Evolutionary conservation across 2,329 filamentous ascomycete genomes (phyloP).

Genomic region (Fusarium sp.): DNA sequence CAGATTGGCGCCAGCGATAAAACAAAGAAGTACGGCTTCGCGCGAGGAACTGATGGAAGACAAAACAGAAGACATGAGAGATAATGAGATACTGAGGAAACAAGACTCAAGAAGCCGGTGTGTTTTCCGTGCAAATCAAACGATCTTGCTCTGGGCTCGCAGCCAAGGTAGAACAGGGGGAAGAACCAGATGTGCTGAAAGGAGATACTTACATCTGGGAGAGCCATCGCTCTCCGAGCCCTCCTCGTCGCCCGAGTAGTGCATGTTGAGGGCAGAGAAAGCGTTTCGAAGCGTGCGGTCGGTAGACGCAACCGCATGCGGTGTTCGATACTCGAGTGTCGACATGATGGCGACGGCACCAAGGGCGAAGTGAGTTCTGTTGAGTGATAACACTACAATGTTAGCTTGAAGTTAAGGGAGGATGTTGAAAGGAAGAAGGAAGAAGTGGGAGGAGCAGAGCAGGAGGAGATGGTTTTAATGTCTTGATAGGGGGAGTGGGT

Average conservation of each 20-base stretch:
- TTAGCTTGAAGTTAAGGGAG: background rate
- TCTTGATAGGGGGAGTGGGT: background rate
- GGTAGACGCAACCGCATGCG: background rate
- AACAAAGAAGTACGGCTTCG: background rate
- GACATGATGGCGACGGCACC: slow-evolving; percentile 5
- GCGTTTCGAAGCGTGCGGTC: slow-evolving; percentile 13
- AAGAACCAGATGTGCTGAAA: background rate
- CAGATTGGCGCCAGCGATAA: background rate
- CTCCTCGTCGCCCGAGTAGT: background rate
- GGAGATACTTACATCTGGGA: slow-evolving; percentile 6
- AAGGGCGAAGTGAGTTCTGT: background rate
- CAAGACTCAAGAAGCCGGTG: background rate
- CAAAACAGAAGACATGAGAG: background rate
- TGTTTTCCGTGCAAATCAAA: background rate
- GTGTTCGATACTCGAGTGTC: slow-evolving; percentile 12
- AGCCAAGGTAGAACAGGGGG: background rate
- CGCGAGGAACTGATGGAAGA: background rate
- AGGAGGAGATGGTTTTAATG: background rate
- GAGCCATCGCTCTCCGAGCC: slow-evolving; percentile 1
- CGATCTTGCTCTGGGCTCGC: background rate
- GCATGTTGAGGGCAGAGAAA: background rate
- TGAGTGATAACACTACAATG: background rate
- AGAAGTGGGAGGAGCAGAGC: background rate
- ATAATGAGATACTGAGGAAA: background rate
- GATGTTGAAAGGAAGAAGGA: background rate